Percentiles rank a stretch among this genome's conserved stretches.
Conservation (phyloP, 441 rosid species). For the Pelargonium myrrhifolium region DNA sequence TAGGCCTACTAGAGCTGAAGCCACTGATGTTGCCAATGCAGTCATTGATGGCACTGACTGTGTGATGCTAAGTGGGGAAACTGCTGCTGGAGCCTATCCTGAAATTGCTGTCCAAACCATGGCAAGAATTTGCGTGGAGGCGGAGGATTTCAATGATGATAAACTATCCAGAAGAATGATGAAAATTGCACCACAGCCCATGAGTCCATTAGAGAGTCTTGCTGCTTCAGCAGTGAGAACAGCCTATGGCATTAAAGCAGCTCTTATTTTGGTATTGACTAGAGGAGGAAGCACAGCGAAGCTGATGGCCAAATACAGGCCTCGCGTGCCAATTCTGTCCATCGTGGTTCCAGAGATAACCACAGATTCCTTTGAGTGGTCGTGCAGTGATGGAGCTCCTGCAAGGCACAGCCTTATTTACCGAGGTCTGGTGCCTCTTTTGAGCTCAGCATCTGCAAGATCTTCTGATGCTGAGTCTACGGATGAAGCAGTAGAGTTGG, state of each 20-base stretch:
- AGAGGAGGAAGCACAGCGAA: conserved; percentile 93
- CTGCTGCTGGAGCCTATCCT: conserved; percentile 96
- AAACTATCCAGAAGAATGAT: conserved; percentile 74
- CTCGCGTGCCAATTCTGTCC: conserved; percentile 72
- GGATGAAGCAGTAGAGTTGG: conserved; percentile 73
- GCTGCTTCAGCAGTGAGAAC: conserved; percentile 93
- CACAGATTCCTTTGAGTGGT: conserved; percentile 83
- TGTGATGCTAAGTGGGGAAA: conserved; percentile 95
- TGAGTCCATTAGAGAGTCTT: conserved; percentile 86
- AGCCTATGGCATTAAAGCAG: conserved; percentile 66
- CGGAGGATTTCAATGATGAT: conserved; percentile 74
- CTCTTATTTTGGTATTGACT: conserved; percentile 74
- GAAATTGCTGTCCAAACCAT: conserved; percentile 80
- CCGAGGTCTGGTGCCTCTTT: conserved; percentile 66
- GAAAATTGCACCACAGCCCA: conserved; percentile 79
- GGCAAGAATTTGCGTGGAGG: conserved; percentile 86
- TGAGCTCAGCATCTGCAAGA: conserved; percentile 71
- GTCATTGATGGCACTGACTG: conserved; percentile 90
- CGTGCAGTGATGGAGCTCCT: conserved; percentile 77
- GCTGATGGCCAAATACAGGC: conserved; percentile 90
- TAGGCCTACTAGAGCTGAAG: conserved; percentile 92
- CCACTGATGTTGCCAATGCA: conserved; percentile 93
- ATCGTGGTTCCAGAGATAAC: conserved; percentile 81
- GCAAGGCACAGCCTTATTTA: conserved; percentile 85
- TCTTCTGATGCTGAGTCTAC: conserved; percentile 82